phyloP scores from a whole-genome alignment of 2,329 filamentous ascomycete species.

The Fusarium irregulare region DNA sequence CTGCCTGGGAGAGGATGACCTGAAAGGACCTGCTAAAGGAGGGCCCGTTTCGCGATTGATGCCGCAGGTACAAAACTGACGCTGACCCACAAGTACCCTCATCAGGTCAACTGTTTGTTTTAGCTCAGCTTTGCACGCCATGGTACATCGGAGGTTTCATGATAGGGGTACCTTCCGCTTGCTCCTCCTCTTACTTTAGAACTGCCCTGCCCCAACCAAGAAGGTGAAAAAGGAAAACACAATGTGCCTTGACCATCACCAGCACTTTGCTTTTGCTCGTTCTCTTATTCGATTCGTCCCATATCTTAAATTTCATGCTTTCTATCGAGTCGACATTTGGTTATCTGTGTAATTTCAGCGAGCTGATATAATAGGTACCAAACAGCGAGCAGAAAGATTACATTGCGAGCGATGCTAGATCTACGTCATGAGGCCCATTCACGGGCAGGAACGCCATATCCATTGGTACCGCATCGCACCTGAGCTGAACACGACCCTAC shows the following conservation, averaged over 20 bases:
- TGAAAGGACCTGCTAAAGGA: not conserved
- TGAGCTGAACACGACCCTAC: conserved; percentile 25
- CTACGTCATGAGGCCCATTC: conserved; percentile 36
- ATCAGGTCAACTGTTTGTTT: not conserved
- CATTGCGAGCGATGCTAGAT: conserved; percentile 8
- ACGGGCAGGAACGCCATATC: conserved; percentile 14
- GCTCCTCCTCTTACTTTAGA: not conserved
- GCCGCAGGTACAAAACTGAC: conserved; percentile 15
- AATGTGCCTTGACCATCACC: not conserved
- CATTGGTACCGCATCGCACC: not conserved
- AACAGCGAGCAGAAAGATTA: not conserved
- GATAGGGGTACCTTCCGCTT: conserved; percentile 17
- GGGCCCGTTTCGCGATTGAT: conserved; percentile 21
- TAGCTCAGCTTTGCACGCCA: not conserved
- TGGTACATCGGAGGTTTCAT: conserved; percentile 10
- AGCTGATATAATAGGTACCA: not conserved
- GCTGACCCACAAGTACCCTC: conserved; percentile 17
- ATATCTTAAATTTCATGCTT: not conserved
- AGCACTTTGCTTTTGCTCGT: not conserved
- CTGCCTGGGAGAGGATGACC: conserved; percentile 7
- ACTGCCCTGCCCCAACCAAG: conserved; percentile 1
- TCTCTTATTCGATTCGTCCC: not conserved
- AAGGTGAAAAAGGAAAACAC: conserved; percentile 9
- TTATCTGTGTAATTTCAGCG: not conserved
- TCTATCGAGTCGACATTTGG: not conserved